Conservation (phyloP, 176 grass and related monocot species). For the Phoenix dactylifera region DNA sequence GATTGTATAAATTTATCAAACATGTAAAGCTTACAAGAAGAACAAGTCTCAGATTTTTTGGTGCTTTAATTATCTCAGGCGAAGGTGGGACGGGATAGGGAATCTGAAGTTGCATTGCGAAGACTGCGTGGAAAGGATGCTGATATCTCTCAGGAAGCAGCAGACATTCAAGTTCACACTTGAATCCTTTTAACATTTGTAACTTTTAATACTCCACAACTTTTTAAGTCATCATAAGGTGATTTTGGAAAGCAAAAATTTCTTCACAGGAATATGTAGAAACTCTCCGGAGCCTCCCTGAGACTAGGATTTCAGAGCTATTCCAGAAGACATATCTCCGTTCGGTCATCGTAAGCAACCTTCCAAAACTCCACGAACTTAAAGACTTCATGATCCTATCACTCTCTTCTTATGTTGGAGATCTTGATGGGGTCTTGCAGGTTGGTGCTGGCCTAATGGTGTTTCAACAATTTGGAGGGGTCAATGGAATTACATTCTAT, state of each 20-base stretch:
- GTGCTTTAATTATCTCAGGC: conserved; percentile 19
- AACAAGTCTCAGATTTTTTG: too few species aligned
- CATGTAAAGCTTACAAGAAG: too few species aligned
- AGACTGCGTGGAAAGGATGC: conserved; percentile 32
- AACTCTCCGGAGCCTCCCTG: conserved; percentile 27
- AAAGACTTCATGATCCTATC: too few species aligned
- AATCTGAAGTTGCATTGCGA: conserved; percentile 36
- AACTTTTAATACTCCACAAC: too few species aligned
- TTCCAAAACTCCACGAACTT: too few species aligned
- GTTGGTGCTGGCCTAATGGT: conserved; percentile 52
- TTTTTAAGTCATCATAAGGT: too few species aligned
- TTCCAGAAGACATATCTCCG: conserved; percentile 35
- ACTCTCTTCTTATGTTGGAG: too few species aligned
- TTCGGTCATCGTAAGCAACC: conserved; percentile 27
- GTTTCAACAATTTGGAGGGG: conserved; percentile 55
- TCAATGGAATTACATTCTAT: conserved; percentile 63
- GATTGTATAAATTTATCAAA: neutral
- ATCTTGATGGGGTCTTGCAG: neutral
- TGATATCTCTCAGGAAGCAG: conserved; percentile 34
- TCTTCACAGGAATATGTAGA: conserved; percentile 36
- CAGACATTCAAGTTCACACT: conserved; percentile 34
- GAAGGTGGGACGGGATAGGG: conserved; percentile 39
- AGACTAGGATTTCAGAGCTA: conserved; percentile 39
- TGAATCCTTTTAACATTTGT: neutral
- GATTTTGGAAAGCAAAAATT: neutral